Base-by-base conservation (phyloP, 106 monocot genomes). In the Dendrobium officinale region DNA sequence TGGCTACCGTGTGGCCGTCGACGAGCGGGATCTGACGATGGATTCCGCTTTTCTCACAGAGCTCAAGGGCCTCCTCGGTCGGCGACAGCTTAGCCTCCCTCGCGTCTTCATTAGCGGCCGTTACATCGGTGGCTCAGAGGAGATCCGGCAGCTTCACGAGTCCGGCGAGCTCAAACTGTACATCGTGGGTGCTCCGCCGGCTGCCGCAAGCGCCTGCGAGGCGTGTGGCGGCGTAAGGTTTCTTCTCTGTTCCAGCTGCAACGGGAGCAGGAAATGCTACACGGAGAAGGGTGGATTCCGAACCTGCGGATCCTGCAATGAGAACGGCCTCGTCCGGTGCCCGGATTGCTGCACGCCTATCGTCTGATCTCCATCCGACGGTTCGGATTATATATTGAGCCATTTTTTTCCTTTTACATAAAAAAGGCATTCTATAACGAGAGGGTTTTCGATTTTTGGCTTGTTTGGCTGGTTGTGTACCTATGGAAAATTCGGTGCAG, bases 291-390 rank as follows among this genome's bases (percentile, higher is more conserved):
- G 80, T 77, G 95, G 85, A 37, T 95, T 92, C 72, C 85, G 90
- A 76, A 74, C 74, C 44, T 95, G 95, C 79, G 47, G 54, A 74
- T 70, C 79, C 8, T 95, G 95, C 88, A 95, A 95, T 75, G 95
- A 95, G 88, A 95, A 95, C 78, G 95, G 95, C 24, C 92, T 95
- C 4, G 75, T 84, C 33, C 81, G 92, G 31, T 95, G 95, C 82
- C 81, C 92, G 3, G 84, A 81, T 9, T 92, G 95, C 73, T 86
- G 76, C 67, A 24, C 68, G 15, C 27, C 83, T 49, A 61, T 61
- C 77, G 61, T 54, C 80, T 83, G 83, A 83, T 77, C 80, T 9
- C 24, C 42, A 79, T 79, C 86, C 40, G 18, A 64, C 9, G 49
- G 75, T 45, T 73, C 15, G 11, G 18, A 31, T 64, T 73, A 72